These are phyloP conservation scores for Herpetomonas tarakana DNA, from an alignment of 208 protist species.

Conservation along the genomic window DNA sequence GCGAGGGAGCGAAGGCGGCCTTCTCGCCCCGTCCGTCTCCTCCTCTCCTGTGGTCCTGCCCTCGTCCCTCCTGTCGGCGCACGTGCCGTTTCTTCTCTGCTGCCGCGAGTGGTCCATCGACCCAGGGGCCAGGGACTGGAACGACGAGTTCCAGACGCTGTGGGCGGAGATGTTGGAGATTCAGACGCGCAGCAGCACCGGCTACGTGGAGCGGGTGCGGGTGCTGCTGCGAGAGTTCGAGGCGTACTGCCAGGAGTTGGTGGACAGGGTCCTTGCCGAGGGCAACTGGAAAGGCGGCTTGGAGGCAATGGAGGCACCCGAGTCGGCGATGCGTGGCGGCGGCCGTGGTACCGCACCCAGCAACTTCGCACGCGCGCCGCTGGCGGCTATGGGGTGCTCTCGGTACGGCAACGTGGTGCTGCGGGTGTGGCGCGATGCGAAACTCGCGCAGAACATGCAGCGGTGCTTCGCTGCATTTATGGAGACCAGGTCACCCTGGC, in stretches of 20 bases:
- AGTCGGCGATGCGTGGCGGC: neutral
- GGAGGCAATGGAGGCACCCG: neutral
- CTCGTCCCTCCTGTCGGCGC: slow-evolving; percentile 19
- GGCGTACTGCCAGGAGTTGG: slow-evolving; percentile 25
- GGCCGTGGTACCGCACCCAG: neutral
- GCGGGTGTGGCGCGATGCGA: slow-evolving; percentile 39
- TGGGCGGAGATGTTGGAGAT: slow-evolving; percentile 22
- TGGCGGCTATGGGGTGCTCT: slow-evolving; percentile 10
- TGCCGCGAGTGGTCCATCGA: slow-evolving; percentile 22
- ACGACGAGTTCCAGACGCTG: slow-evolving; percentile 47
- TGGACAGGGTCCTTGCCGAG: slow-evolving; percentile 16
- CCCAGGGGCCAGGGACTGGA: slow-evolving; percentile 42
- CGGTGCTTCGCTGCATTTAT: slow-evolving; percentile 37
- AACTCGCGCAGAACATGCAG: slow-evolving; percentile 52
- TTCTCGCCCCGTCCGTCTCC: neutral
- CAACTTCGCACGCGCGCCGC: neutral
- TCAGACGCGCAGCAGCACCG: slow-evolving; percentile 9
- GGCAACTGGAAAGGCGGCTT: neutral
- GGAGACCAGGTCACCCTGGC: slow-evolving; percentile 18
- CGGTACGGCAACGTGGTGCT: slow-evolving; percentile 57
- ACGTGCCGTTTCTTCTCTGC: slow-evolving; percentile 26
- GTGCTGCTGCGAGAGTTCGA: slow-evolving; percentile 42
- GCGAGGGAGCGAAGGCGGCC: neutral
- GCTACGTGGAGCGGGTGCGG: slow-evolving; percentile 8
- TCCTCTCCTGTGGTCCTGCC: slow-evolving; percentile 1